A percentile compares a stretch with the other conserved stretches of the same genome.
These are phyloP conservation scores for Globisporangium yorkense DNA, from an alignment of 352 stramenopile genomes.

Conservation along the genomic window DNA sequence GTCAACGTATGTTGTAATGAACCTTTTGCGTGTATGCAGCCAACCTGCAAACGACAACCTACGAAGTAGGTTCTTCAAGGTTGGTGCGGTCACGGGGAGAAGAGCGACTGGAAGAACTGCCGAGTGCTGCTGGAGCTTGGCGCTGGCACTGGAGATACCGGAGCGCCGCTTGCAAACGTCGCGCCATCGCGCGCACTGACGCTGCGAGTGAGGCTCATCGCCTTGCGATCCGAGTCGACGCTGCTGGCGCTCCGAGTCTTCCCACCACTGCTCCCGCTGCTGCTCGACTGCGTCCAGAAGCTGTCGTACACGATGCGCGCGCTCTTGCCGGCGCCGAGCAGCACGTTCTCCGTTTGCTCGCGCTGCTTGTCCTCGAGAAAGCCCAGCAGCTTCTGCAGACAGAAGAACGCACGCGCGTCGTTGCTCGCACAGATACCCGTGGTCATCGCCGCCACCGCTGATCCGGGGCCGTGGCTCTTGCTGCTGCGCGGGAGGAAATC, in stretches of 20 bases:
- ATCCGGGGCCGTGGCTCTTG: conserved; percentile 4
- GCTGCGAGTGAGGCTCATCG: not conserved
- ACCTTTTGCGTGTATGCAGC: too few relatives aligned
- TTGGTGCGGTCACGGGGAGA: not conserved
- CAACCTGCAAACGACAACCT: not conserved
- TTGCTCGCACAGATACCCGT: not conserved
- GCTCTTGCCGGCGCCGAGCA: conserved; percentile 51
- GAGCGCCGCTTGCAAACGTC: not conserved
- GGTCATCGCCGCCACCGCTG: conserved; percentile 1
- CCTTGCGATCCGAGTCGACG: not conserved
- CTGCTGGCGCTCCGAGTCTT: not conserved
- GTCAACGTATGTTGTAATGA: not conserved
- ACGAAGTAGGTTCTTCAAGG: not conserved
- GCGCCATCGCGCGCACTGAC: not conserved
- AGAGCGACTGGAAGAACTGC: conserved; percentile 17
- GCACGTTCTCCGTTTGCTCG: conserved; percentile 43
- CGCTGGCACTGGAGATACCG: not conserved
- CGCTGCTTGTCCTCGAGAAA: conserved; percentile 54
- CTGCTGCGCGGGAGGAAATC: conserved; percentile 15
- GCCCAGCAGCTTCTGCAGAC: conserved; percentile 52
- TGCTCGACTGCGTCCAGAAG: conserved; percentile 51
- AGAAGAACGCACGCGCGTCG: conserved; percentile 51
- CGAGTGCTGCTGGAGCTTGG: not conserved
- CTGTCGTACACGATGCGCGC: conserved; percentile 46
- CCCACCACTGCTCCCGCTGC: not conserved